These are phyloP conservation scores for Aspergillus ostianus DNA, from an alignment of 495 filamentous ascomycete genomes.

Conservation along the genomic window DNA sequence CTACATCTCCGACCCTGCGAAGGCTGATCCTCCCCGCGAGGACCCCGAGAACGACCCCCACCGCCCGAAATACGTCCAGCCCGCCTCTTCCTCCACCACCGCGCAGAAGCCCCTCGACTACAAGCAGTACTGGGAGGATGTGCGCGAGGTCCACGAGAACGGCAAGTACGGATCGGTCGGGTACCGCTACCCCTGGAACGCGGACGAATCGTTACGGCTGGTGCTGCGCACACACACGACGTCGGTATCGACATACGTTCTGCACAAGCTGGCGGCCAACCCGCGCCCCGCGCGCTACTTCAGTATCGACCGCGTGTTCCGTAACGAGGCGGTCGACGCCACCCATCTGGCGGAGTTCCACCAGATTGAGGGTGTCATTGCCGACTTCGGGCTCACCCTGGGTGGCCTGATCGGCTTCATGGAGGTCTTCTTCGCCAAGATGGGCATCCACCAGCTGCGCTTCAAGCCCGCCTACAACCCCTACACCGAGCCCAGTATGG, in stretches of 20 bases:
- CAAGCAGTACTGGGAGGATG: constrained; percentile 81
- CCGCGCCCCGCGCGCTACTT: constrained; percentile 88
- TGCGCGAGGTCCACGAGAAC: constrained; percentile 74
- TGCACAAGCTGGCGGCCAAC: constrained; percentile 81
- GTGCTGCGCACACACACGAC: constrained; percentile 97
- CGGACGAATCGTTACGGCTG: constrained; percentile 82
- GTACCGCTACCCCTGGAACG: constrained; percentile 90
- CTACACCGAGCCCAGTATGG: constrained; percentile 97
- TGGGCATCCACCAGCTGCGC: constrained; percentile 82
- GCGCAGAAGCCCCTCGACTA: constrained; percentile 61
- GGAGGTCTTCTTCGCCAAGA: constrained; percentile 92
- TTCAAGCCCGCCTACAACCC: constrained; percentile 99
- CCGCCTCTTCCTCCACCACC: constrained; percentile 28
- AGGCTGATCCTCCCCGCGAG: constrained; percentile 72
- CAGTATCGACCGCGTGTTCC: constrained; percentile 96
- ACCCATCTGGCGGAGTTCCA: constrained; percentile 98
- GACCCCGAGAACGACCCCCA: constrained; percentile 54
- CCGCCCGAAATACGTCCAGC: constrained; percentile 31
- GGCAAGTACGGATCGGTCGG: constrained; percentile 93
- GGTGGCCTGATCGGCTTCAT: constrained; percentile 96
- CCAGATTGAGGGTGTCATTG: constrained; percentile 97
- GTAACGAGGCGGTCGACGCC: constrained; percentile 92
- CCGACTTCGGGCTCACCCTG: constrained; percentile 86
- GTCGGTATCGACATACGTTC: constrained; percentile 79
- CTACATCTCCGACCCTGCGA: constrained; percentile 87